Conservation (phyloP, 202 grass and related monocot species). For the Cymbopogon flexuosus region DNA sequence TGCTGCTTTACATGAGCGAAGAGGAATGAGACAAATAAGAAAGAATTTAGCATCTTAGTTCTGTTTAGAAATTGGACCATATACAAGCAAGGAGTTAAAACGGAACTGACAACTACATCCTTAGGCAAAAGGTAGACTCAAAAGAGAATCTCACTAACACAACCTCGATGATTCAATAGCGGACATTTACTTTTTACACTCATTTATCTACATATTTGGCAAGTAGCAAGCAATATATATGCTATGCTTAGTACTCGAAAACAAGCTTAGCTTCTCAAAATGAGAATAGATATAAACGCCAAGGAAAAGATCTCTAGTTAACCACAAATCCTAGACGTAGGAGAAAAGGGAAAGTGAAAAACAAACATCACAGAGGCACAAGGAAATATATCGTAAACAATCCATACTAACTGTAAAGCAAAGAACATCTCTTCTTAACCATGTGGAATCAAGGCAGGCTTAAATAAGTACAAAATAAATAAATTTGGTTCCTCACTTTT, state of each 20-base stretch:
- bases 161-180: not conserved
- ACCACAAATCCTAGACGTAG: no score
- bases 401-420: not conserved
- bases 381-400: not conserved
- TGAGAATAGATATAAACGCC: no score
- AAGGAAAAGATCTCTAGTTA: no score
- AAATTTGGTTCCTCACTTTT: not conserved
- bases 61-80: not conserved
- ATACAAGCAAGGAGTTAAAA: constrained; percentile 8
- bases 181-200: not conserved
- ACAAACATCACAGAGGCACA: not conserved
- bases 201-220: no score
- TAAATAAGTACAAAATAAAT: not conserved
- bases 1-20: not conserved
- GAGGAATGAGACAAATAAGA: constrained; percentile 18
- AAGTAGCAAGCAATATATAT: no score
- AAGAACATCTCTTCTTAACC: not conserved
- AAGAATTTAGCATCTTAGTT: not conserved
- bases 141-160: not conserved
- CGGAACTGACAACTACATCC: not conserved
- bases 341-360: not conserved
- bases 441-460: not conserved
- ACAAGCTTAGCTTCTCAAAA: no score
- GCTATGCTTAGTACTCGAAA: no score
- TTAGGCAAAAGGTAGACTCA: not conserved